Percentiles rank a stretch among this genome's conserved stretches.
Conservation (phyloP, 441 rosid species). For the Biscutella auriculata region DNA sequence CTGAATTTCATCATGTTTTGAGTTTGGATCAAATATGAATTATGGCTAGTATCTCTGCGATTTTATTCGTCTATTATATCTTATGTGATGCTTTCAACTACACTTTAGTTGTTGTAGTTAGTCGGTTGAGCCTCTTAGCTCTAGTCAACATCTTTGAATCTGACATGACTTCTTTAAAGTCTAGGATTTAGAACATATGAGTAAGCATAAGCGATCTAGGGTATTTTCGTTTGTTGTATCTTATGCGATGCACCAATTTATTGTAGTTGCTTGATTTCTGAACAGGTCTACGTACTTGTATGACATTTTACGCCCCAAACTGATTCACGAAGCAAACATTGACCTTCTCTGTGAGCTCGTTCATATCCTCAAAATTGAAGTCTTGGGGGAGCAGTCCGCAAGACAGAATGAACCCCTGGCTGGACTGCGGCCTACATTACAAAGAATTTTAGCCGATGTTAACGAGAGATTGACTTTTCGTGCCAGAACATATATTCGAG, state of each 20-base stretch:
- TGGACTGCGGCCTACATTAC: slow-evolving; percentile 75
- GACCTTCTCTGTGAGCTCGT: slow-evolving; percentile 93
- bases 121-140: too few species aligned
- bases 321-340: slow-evolving; percentile 76
- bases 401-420: slow-evolving; percentile 72
- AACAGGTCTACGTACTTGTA: slow-evolving; percentile 81
- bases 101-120: too few species aligned
- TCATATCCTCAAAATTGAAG: slow-evolving; percentile 90
- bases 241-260: not conserved
- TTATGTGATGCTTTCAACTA: too few species aligned
- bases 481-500: slow-evolving; percentile 88
- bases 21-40: too few species aligned
- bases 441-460: slow-evolving; percentile 86
- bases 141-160: not conserved
- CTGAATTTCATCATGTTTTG: too few species aligned
- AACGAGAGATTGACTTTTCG: slow-evolving; percentile 91
- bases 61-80: too few species aligned
- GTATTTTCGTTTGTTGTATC: slow-evolving; percentile 5
- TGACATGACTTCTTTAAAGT: not conserved
- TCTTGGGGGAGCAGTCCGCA: slow-evolving; percentile 72
- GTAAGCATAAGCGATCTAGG: not conserved
- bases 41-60: too few species aligned
- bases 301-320: slow-evolving; percentile 87
- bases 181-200: not conserved
- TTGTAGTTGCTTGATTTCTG: slow-evolving; percentile 5